Conservation (phyloP, 176 grass and related monocot genomes). For the Typha latifolia region DNA sequence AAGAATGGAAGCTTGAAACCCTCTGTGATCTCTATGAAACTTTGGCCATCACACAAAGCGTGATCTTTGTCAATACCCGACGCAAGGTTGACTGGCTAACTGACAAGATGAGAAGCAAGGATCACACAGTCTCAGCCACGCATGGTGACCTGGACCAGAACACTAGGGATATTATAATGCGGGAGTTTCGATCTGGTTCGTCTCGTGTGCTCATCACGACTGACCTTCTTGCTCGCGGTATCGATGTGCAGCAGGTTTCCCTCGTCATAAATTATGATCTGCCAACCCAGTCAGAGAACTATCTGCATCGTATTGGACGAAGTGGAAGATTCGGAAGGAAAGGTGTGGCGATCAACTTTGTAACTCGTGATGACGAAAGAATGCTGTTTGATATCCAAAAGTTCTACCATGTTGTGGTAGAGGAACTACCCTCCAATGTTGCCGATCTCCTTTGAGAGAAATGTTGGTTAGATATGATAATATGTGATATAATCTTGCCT, state of each 20-base stretch:
- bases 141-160: constrained; percentile 8
- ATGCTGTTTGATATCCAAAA: constrained; percentile 10
- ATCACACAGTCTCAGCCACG: constrained; percentile 5
- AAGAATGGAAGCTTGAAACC: constrained; percentile 13
- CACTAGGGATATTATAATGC: too few relatives aligned
- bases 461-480: neutral
- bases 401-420: constrained; percentile 7
- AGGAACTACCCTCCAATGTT: constrained; percentile 3
- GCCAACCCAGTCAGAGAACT: constrained; percentile 15
- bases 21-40: constrained; percentile 17
- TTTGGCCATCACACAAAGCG: constrained; percentile 15
- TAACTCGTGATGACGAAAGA: constrained; percentile 8
- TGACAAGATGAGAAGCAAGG: constrained; percentile 13
- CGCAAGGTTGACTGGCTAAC: constrained; percentile 17
- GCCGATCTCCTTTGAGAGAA: neutral
- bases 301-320: constrained; percentile 13
- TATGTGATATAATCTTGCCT: too few relatives aligned
- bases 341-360: constrained; percentile 10
- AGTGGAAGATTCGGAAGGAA: constrained; percentile 9
- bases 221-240: too few relatives aligned
- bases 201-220: too few relatives aligned
- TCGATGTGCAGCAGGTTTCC: constrained; percentile 12
- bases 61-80: constrained; percentile 10
- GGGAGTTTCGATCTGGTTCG: too few relatives aligned
- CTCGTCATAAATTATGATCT: constrained; percentile 16